These are phyloP conservation scores for Penicillium sumatraense DNA, from an alignment of 2,329 filamentous ascomycete genomes.

Conservation along the genomic window DNA sequence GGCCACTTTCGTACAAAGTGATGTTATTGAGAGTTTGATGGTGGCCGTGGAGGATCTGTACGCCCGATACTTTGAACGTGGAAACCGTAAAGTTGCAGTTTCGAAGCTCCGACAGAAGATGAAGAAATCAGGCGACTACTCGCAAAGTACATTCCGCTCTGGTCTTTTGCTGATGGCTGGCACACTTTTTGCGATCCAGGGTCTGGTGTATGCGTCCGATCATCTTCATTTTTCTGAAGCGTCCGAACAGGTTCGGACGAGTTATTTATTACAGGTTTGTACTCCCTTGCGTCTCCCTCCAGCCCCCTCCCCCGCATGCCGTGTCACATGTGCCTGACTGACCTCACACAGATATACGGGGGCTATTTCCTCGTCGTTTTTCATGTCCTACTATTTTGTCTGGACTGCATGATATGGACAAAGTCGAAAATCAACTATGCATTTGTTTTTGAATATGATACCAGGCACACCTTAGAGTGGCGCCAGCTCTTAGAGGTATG, in stretches of 20 bases:
- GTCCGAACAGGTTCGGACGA: constrained; percentile 58
- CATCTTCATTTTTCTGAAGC: constrained; percentile 57
- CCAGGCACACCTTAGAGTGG: constrained; percentile 85
- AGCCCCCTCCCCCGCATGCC: background rate
- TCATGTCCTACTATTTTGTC: constrained; percentile 80
- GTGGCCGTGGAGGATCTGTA: constrained; percentile 87
- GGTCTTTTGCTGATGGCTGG: constrained; percentile 72
- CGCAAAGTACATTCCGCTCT: constrained; percentile 62
- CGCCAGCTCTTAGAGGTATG: constrained; percentile 75
- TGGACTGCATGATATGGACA: constrained; percentile 84
- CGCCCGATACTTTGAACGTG: constrained; percentile 89
- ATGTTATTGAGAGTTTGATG: constrained; percentile 80
- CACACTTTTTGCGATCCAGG: constrained; percentile 68
- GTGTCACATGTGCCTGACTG: constrained; percentile 31
- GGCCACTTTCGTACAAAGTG: constrained; percentile 89
- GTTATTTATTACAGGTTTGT: constrained; percentile 70
- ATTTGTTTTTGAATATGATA: constrained; percentile 96
- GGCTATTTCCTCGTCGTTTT: constrained; percentile 87
- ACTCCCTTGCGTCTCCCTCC: constrained; percentile 5
- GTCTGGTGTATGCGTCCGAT: constrained; percentile 63
- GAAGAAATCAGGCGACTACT: constrained; percentile 62
- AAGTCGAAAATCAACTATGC: constrained; percentile 89
- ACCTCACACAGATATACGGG: constrained; percentile 72
- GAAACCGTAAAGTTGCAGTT: constrained; percentile 88
- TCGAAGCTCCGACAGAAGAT: constrained; percentile 80